A percentile compares a stretch with the other conserved stretches of the same genome.
These are phyloP conservation scores for Fusarium zealandicum DNA, from an alignment of 2,329 filamentous ascomycete species.

Conservation along the genomic window DNA sequence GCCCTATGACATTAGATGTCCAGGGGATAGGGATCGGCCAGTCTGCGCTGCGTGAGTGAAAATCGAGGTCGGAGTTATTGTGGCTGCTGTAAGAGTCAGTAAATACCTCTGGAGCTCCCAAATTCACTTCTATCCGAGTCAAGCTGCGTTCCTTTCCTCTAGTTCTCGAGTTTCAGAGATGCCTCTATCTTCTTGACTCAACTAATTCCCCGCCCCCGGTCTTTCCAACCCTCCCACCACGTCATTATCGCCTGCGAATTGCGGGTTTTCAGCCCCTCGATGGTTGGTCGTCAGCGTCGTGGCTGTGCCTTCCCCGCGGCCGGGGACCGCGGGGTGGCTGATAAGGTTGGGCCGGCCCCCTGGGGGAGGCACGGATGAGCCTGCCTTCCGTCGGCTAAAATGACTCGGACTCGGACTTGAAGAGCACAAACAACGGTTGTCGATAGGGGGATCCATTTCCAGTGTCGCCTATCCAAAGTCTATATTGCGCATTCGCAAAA, in stretches of 20 bases:
- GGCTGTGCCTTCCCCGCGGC: slow-evolving; percentile 22
- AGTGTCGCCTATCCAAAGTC: too few relatives aligned
- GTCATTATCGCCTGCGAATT: slow-evolving; percentile 18
- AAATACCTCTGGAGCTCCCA: neutral
- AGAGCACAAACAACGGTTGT: too few relatives aligned
- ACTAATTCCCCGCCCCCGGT: slow-evolving; percentile 4
- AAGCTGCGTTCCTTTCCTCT: neutral
- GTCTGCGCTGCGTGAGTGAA: too few relatives aligned
- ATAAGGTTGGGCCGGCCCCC: slow-evolving; percentile 31
- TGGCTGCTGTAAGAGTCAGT: neutral
- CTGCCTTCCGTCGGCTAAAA: slow-evolving; percentile 3
- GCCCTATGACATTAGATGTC: neutral
- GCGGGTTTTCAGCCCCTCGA: slow-evolving; percentile 4
- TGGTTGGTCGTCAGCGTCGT: slow-evolving; percentile 21
- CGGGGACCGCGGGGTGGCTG: slow-evolving; percentile 37
- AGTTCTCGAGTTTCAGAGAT: neutral
- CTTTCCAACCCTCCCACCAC: slow-evolving; percentile 13
- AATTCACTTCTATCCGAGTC: neutral
- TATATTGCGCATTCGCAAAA: too few relatives aligned
- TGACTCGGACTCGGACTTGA: neutral
- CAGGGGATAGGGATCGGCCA: too few relatives aligned
- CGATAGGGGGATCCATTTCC: neutral
- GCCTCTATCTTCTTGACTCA: slow-evolving; percentile 9
- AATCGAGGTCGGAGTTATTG: neutral
- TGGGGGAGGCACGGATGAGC: slow-evolving; percentile 7